phyloP scores from a whole-genome alignment of 1,284 basidiomycete genomes.

The Pisolithus thermaeus region DNA sequence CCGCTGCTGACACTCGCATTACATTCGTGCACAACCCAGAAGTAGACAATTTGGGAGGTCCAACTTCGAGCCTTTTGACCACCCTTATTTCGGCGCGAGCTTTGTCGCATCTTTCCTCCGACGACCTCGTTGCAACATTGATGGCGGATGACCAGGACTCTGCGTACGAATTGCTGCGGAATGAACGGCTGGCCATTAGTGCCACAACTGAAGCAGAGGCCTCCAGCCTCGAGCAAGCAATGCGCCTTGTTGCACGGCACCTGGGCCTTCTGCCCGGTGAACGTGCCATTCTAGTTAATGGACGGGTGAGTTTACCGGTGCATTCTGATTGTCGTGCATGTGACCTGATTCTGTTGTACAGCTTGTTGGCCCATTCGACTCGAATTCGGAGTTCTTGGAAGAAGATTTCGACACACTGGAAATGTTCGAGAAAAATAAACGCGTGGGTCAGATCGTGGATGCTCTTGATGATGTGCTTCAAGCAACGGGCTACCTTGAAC shows the following conservation, averaged over 20 bases:
- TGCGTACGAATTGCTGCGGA: slow-evolving; percentile 36
- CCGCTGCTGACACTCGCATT: slow-evolving; percentile 43
- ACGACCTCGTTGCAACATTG: slow-evolving; percentile 16
- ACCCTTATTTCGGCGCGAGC: slow-evolving; percentile 11
- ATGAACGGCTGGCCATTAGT: slow-evolving; percentile 29
- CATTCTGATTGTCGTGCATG: background rate
- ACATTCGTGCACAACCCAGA: slow-evolving; percentile 64
- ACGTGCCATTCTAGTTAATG: slow-evolving; percentile 70
- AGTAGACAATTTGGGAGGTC: background rate
- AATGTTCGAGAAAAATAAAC: slow-evolving; percentile 65
- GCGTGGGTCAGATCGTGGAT: slow-evolving; percentile 61
- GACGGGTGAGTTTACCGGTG: slow-evolving; percentile 51
- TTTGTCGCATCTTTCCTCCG: slow-evolving; percentile 11
- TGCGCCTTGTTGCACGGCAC: slow-evolving; percentile 42
- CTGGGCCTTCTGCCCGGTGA: slow-evolving; percentile 55
- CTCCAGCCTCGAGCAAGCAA: slow-evolving; percentile 28
- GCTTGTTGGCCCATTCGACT: slow-evolving; percentile 60
- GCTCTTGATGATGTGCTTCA: slow-evolving; percentile 54
- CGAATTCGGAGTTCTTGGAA: slow-evolving; percentile 46
- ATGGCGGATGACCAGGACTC: background rate
- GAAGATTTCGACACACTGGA: slow-evolving; percentile 69
- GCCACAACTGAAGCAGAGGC: slow-evolving; percentile 26
- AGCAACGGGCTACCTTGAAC: slow-evolving; percentile 37
- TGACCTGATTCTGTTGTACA: slow-evolving; percentile 23
- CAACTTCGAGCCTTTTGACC: slow-evolving; percentile 11